These are phyloP conservation scores for Mortierella sp. DNA, from an alignment of 371 early-diverging fungal genomes.

Conservation along the genomic window DNA sequence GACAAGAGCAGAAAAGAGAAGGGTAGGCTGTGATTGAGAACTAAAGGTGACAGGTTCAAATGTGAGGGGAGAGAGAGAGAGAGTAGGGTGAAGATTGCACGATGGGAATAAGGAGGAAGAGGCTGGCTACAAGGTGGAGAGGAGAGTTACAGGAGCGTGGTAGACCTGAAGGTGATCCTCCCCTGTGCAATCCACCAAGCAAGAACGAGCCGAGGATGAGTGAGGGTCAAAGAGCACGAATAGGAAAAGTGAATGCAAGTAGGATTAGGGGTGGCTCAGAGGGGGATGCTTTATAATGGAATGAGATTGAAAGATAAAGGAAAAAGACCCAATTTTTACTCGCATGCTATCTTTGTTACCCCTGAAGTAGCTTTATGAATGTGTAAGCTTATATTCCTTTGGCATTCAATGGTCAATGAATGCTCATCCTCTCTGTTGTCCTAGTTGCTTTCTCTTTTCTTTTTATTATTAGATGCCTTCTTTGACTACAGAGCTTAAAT, in stretches of 20 bases:
- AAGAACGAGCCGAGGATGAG: neutral
- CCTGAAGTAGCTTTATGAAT: neutral
- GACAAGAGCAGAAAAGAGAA: neutral
- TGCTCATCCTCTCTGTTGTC: neutral
- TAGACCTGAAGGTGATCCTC: neutral
- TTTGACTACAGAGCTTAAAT: neutral
- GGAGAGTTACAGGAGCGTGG: conserved; percentile 4
- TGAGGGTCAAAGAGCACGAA: neutral
- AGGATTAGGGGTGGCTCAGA: neutral
- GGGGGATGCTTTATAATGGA: neutral
- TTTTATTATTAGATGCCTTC: neutral
- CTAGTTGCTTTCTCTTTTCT: neutral
- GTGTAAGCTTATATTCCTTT: neutral
- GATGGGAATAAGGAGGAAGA: conserved; percentile 5
- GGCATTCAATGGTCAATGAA: neutral
- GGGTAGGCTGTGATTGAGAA: neutral
- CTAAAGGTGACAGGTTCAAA: neutral
- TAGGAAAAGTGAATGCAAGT: neutral
- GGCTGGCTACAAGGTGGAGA: conserved; percentile 4
- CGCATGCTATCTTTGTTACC: neutral
- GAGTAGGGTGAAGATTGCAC: neutral
- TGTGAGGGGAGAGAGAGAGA: neutral
- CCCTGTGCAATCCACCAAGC: neutral
- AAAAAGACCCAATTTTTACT: neutral
- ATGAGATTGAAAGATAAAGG: neutral